These are phyloP conservation scores for Arachnopeziza araneosa DNA, from an alignment of 2,329 filamentous ascomycete species.

Conservation along the genomic window DNA sequence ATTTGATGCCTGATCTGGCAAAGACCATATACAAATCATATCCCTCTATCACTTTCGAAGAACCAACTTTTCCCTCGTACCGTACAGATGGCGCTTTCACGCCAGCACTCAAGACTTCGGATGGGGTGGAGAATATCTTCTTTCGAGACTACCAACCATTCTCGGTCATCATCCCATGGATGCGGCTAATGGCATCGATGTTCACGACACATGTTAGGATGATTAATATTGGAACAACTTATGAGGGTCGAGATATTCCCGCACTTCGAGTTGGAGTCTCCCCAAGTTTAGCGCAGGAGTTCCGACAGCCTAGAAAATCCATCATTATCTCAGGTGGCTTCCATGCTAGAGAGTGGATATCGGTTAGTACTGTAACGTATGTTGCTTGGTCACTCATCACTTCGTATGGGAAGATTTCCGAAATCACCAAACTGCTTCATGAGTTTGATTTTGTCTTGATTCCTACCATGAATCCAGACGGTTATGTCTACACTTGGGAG, in stretches of 20 bases:
- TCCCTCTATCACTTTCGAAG: slow-evolving; percentile 33
- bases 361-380: slow-evolving; percentile 85
- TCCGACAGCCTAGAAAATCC: slow-evolving; percentile 57
- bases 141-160: slow-evolving; percentile 90
- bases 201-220: slow-evolving; percentile 75
- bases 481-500: slow-evolving; percentile 91
- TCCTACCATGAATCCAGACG: slow-evolving; percentile 87
- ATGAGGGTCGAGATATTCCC: slow-evolving; percentile 80
- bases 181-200: slow-evolving; percentile 83
- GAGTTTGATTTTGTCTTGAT: slow-evolving; percentile 85
- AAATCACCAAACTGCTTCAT: slow-evolving; percentile 72
- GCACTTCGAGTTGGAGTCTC: slow-evolving; percentile 70
- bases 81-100: slow-evolving; percentile 28
- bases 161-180: slow-evolving; percentile 75
- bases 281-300: slow-evolving; percentile 41
- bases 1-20: slow-evolving; percentile 75
- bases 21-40: slow-evolving; percentile 73
- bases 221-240: slow-evolving; percentile 75
- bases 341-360: slow-evolving; percentile 97
- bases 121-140: slow-evolving; percentile 65
- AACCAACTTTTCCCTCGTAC: slow-evolving; percentile 16
- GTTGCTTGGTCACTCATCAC: slow-evolving; percentile 85
- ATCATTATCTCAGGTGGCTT: slow-evolving; percentile 77
- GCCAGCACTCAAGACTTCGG: slow-evolving; percentile 24
- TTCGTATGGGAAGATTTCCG: slow-evolving; percentile 65